These are phyloP conservation scores for Xylaria sp. DNA, from an alignment of 2,329 filamentous ascomycete genomes.

Conservation along the genomic window DNA sequence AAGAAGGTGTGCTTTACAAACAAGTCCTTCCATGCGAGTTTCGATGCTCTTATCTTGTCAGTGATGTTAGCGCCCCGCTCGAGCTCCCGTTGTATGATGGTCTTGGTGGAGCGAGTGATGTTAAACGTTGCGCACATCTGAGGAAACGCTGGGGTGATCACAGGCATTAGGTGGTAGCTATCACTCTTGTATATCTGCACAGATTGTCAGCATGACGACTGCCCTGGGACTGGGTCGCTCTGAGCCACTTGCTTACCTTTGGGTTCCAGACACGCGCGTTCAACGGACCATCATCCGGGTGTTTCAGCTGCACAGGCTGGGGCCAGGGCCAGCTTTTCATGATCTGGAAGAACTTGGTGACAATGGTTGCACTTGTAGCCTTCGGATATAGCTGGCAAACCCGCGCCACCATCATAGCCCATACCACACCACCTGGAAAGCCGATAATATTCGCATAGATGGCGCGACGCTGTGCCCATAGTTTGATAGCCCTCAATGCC, in stretches of 20 bases:
- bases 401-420: slow-evolving; percentile 95
- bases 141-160: slow-evolving; percentile 96
- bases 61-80: slow-evolving; percentile 76
- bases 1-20: slow-evolving; percentile 94
- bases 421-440: slow-evolving; percentile 94
- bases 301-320: slow-evolving; percentile 86
- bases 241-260: slow-evolving; percentile 55
- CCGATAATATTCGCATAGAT: slow-evolving; percentile 97
- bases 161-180: slow-evolving; percentile 89
- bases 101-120: slow-evolving; percentile 82
- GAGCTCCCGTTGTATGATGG: slow-evolving; percentile 82
- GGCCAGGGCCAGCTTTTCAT: slow-evolving; percentile 94
- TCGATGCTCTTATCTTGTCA: slow-evolving; percentile 76
- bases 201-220: slow-evolving; percentile 30
- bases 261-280: slow-evolving; percentile 94
- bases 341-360: slow-evolving; percentile 92
- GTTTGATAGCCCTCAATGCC: slow-evolving; percentile 87
- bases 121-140: slow-evolving; percentile 99
- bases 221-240: not conserved
- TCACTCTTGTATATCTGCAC: slow-evolving; percentile 75
- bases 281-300: slow-evolving; percentile 79
- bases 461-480: slow-evolving; percentile 91
- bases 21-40: slow-evolving; percentile 80
- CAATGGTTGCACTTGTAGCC: slow-evolving; percentile 83
- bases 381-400: slow-evolving; percentile 96